Base-by-base conservation (phyloP, 371 early-diverging fungal species). In the Smittium culicis region DNA sequence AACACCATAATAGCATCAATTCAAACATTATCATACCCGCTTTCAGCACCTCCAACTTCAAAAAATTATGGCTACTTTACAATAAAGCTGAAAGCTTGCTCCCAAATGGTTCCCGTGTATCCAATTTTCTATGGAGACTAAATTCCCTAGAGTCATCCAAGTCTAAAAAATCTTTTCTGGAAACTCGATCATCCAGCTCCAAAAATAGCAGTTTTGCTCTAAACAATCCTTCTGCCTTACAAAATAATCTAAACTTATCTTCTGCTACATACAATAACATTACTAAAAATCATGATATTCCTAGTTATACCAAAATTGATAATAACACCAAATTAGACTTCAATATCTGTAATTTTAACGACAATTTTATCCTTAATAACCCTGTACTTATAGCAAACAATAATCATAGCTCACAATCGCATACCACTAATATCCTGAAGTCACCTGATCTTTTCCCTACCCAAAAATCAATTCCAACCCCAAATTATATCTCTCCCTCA, bases 71-170 rank as follows among this genome's bases (percentile, higher is more conserved):
- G 35, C 29, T 29, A 17, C 30, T 64, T 8, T 64, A 64, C 27
- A 45, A 17, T 17, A 35, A 32, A 45, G 29, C 65, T 35, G 34
- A 34, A 30, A 16, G 25, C 25, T 45, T 64, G 27, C 30, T 64
- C 24, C 65, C 65, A 5, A 64, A 64, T 45, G 65, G 65, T 24
- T 14, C 11, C 2, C 33, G 65, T 25, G 35, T 64, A 11, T 45
- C 34, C 29, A 64, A 64, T 64, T 24, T 64, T 24, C 54, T 64
- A 3, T 64, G 65, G 65, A 32, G 65, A 27, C 20, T 20, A 62
- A 62, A 62, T 57, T 57, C 57, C 27, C 3, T 20, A 57, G 25
- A 57, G 27, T 27, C 57, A 57, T 5, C 5, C 5, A 11, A 57
- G 27, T 5, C n/a, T 3, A 14, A 57, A 57, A 57, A 20, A 57